Base-by-base conservation (phyloP, 140 eudicot species). In the Artemisia princeps region DNA sequence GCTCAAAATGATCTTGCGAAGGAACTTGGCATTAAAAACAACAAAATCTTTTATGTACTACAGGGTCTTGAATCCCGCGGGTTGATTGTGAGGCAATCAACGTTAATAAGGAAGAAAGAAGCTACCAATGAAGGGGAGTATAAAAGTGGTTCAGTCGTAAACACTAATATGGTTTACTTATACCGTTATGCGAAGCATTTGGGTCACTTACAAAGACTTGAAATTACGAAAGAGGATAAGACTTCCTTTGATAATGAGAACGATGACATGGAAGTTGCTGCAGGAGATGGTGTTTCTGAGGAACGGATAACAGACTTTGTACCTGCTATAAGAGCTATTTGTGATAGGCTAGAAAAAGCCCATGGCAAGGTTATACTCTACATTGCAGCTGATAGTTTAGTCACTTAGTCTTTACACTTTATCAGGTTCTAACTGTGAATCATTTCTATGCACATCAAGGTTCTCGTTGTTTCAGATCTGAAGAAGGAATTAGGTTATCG, bases 331-430 rank as follows among this genome's bases (percentile, higher is more conserved):
- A 80, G 76, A 73, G 89, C 84, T 24, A 77, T 92, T 10, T 92
- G 98, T 63, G 86, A 85, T 65, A 83, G 80, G 76, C 95, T 92
- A 55, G 98, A 85, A 73, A 82, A 92, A 63, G 92, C 96, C 45
- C 77, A 83, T 26, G 91, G 89, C 72, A 80, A 92, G 94, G 97
- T 87, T 53, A 54, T 65, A 64, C 5, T 70, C 17, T 40, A 28
- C 54, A 49, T 65, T 19, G 59, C 26, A 26, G 55, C 48, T 72
- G 16, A 30, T 65, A 37, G 46, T 66, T 40, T 45, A 56, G 13
- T 55, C 42, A 17, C 45, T 8, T 55, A 26, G 30, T 44, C 19
- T 55, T 55, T 46, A n/a, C 48, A 17, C 53, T 55, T 69, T 53
- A 24, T 54, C 12, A 28, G 20, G 24, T 61, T 40, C 77, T 78